Conservation (phyloP, 164 flowering plant genomes). For the Aristolochia californica region DNA sequence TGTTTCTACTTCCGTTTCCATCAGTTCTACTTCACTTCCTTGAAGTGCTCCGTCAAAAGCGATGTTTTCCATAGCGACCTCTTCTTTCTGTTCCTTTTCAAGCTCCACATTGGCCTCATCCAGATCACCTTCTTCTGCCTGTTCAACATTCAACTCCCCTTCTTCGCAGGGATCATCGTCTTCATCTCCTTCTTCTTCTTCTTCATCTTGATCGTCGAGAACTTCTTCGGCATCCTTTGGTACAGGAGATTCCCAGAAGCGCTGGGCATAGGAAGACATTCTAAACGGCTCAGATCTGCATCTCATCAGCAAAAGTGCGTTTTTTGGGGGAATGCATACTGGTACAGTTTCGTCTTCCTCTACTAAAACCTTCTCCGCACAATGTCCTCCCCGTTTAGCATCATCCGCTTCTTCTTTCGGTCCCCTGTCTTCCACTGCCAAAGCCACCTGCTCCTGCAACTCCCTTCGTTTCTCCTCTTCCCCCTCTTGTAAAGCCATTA, state of each 20-base stretch:
- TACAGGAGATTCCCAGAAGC: slow-evolving; percentile 52
- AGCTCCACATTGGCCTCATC: slow-evolving; percentile 6
- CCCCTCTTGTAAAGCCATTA: slow-evolving; percentile 48
- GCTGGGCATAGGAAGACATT: slow-evolving; percentile 60
- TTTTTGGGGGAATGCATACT: slow-evolving; percentile 55
- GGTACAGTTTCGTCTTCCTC: neutral
- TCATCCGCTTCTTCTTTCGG: neutral
- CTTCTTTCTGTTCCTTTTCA: slow-evolving; percentile 8
- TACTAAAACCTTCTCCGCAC: neutral
- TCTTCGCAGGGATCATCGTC: slow-evolving; percentile 4
- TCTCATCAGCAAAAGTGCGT: slow-evolving; percentile 85
- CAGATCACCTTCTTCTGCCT: slow-evolving; percentile 7
- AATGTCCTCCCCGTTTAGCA: neutral
- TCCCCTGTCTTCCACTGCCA: slow-evolving; percentile 5
- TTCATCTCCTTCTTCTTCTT: slow-evolving; percentile 14
- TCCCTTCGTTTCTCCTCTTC: slow-evolving; percentile 32
- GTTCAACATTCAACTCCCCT: slow-evolving; percentile 2
- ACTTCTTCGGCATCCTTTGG: slow-evolving; percentile 13
- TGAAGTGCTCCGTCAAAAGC: slow-evolving; percentile 3
- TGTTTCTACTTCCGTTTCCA: slow-evolving; percentile 6
- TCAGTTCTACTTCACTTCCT: slow-evolving; percentile 6
- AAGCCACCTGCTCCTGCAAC: neutral
- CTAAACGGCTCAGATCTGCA: slow-evolving; percentile 87
- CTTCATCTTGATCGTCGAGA: slow-evolving; percentile 25
- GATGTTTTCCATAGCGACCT: slow-evolving; percentile 6